These are phyloP conservation scores for Acacia pycnantha DNA, from an alignment of 331 rosid species.

Conservation along the genomic window DNA sequence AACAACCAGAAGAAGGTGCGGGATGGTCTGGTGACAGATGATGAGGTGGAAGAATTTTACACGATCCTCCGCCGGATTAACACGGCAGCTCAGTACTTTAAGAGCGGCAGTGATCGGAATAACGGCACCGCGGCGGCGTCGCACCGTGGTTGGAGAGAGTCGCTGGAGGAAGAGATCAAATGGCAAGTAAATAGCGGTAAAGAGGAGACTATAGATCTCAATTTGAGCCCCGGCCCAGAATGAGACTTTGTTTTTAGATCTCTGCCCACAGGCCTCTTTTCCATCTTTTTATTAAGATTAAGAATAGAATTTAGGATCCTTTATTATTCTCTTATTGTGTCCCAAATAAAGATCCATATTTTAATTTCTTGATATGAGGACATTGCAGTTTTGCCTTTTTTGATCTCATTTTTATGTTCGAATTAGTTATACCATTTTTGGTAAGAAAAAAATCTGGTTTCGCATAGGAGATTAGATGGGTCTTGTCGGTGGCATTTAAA, in stretches of 20 bases:
- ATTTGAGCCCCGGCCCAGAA: neutral
- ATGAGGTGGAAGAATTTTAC: conserved; percentile 48
- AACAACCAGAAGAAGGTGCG: conserved; percentile 23
- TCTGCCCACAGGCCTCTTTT: neutral
- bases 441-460: neutral
- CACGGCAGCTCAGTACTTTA: conserved; percentile 30
- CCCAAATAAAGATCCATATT: neutral
- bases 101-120: conserved; percentile 12
- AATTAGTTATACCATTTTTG: neutral
- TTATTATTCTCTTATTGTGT: no score
- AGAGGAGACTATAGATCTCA: neutral
- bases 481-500: neutral
- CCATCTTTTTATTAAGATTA: neutral
- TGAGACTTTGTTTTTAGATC: neutral
- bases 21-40: conserved; percentile 16
- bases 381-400: neutral
- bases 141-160: neutral
- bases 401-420: neutral
- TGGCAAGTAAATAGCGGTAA: neutral
- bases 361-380: neutral
- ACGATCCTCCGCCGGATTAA: conserved; percentile 39
- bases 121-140: neutral
- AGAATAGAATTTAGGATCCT: neutral
- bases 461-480: neutral
- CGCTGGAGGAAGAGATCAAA: conserved; percentile 26